Conservation (phyloP, 768 basidiomycete genomes). For the Russula earlei region DNA sequence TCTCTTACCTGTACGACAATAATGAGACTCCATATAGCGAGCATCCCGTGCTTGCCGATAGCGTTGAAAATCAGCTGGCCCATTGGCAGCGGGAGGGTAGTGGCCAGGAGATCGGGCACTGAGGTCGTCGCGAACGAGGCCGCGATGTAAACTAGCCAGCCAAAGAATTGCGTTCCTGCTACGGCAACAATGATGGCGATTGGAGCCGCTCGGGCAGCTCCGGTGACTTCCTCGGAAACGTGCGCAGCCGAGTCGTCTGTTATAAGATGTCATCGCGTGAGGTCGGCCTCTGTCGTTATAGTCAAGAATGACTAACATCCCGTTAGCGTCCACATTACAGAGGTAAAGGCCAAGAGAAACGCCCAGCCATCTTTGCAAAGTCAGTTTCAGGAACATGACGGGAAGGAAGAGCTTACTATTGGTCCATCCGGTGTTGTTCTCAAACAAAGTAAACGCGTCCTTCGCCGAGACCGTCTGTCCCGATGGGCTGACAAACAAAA, state of each 20-base stretch:
- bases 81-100: constrained; percentile 55
- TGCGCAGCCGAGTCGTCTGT: constrained; percentile 70
- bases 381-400: background rate
- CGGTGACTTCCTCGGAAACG: constrained; percentile 62
- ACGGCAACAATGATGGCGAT: constrained; percentile 62
- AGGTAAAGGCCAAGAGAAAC: constrained; percentile 60
- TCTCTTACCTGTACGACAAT: constrained; percentile 46
- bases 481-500: constrained; percentile 48
- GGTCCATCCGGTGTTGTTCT: constrained; percentile 63
- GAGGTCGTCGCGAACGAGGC: constrained; percentile 57
- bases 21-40: constrained; percentile 61
- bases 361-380: constrained; percentile 52
- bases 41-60: constrained; percentile 61
- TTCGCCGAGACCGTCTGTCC: constrained; percentile 48
- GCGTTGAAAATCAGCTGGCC: constrained; percentile 60
- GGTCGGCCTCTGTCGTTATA: background rate
- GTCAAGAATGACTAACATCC: constrained; percentile 42
- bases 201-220: constrained; percentile 54
- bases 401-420: constrained; percentile 36
- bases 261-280: background rate
- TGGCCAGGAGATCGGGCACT: constrained; percentile 38
- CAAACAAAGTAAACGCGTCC: constrained; percentile 59
- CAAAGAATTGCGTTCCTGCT: constrained; percentile 46
- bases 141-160: constrained; percentile 58
- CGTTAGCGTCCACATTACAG: constrained; percentile 74